These are phyloP conservation scores for Mycosarcoma maydis DNA, from an alignment of 1,284 basidiomycete species.

Conservation along the genomic window DNA sequence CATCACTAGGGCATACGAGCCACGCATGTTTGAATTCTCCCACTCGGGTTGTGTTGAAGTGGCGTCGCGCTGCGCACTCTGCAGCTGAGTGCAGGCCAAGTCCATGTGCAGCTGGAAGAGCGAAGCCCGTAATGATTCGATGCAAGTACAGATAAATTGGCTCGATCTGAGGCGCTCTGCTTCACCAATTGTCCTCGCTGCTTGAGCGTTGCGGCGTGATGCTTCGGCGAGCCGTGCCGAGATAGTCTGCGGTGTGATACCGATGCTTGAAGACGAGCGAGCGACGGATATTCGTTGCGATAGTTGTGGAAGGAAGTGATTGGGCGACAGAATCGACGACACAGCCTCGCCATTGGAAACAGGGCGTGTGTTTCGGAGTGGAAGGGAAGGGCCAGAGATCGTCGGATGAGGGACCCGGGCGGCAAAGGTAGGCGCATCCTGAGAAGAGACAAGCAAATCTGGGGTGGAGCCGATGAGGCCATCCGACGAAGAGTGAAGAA, in stretches of 20 bases:
- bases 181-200: conserved; percentile 27
- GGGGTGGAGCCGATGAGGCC: conserved; percentile 2
- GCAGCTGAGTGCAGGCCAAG: conserved; percentile 26
- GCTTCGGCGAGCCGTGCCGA: conserved; percentile 21
- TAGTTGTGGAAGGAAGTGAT: background rate
- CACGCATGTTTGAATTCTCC: conserved; percentile 5
- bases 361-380: background rate
- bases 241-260: conserved; percentile 16
- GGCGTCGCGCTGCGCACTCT: conserved; percentile 2
- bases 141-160: conserved; percentile 29
- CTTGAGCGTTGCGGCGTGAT: conserved; percentile 29
- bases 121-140: conserved; percentile 38
- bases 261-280: background rate
- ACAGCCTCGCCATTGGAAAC: background rate
- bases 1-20: conserved; percentile 32
- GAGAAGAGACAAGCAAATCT: background rate
- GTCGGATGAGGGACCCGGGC: background rate
- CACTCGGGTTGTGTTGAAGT: background rate
- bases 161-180: conserved; percentile 31
- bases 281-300: background rate
- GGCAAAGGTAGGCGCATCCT: background rate
- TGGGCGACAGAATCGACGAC: background rate
- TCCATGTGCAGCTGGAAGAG: conserved; percentile 36
- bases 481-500: conserved; percentile 4
- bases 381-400: background rate